Percentiles rank a stretch among this genome's conserved stretches.
Evolutionary conservation across 2,329 filamentous ascomycete species (phyloP).

Genomic region (Cyclaneusma minus): DNA sequence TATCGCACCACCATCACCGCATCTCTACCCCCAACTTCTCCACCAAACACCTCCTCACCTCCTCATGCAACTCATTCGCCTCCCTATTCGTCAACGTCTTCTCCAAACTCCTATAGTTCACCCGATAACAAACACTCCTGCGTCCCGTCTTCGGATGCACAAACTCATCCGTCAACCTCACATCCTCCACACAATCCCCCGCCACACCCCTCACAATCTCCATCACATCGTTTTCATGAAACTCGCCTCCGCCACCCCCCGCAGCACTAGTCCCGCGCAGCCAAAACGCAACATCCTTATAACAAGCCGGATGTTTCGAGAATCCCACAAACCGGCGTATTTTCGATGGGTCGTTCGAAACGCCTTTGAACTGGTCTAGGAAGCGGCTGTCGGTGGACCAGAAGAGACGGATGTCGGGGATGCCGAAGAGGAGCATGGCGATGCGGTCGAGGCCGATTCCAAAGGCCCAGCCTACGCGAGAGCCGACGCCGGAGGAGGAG

Average conservation of each 20-base stretch:
- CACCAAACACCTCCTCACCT: slow-evolving; percentile 49
- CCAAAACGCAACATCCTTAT: slow-evolving; percentile 94
- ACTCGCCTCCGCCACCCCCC: slow-evolving; percentile 34
- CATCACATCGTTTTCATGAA: slow-evolving; percentile 97
- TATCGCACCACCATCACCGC: too few species aligned
- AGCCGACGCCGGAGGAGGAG: slow-evolving; percentile 57
- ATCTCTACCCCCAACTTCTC: slow-evolving; percentile 65
- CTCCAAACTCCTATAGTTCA: slow-evolving; percentile 88
- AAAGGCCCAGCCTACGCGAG: slow-evolving; percentile 85
- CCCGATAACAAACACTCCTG: slow-evolving; percentile 77
- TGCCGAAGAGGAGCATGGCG: slow-evolving; percentile 92
- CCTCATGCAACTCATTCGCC: slow-evolving; percentile 59
- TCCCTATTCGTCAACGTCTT: slow-evolving; percentile 76
- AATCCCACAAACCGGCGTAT: slow-evolving; percentile 65
- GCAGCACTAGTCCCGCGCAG: slow-evolving; percentile 33
- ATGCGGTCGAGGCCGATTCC: slow-evolving; percentile 88
- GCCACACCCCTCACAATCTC: slow-evolving; percentile 75
- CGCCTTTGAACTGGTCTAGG: slow-evolving; percentile 63
- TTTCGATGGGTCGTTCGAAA: slow-evolving; percentile 31
- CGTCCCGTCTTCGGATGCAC: slow-evolving; percentile 71
- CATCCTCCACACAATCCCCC: slow-evolving; percentile 78
- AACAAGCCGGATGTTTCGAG: slow-evolving; percentile 78
- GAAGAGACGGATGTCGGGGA: slow-evolving; percentile 91
- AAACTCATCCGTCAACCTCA: slow-evolving; percentile 72
- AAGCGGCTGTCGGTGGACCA: slow-evolving; percentile 83